A percentile compares a stretch with the other conserved stretches of the same genome.
These are phyloP conservation scores for Aspergillus egyptiacus DNA, from an alignment of 495 filamentous ascomycete species.

Conservation along the genomic window DNA sequence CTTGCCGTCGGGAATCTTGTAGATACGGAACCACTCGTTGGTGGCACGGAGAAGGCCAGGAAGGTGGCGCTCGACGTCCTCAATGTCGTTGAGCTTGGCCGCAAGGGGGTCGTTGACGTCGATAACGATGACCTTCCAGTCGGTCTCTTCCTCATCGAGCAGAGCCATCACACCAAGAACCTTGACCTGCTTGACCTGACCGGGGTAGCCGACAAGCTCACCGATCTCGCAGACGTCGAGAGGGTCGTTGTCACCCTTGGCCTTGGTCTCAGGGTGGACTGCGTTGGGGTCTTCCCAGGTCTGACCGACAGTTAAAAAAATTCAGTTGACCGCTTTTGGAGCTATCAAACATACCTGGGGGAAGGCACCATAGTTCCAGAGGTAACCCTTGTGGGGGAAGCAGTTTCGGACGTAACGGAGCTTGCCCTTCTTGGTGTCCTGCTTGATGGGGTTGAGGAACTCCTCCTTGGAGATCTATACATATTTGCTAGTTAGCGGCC, in stretches of 20 bases:
- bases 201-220: conserved; percentile 89
- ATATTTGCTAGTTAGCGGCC: conserved; percentile 7
- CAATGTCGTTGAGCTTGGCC: conserved; percentile 93
- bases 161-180: conserved; percentile 98
- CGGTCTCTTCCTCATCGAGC: conserved; percentile 98
- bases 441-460: conserved; percentile 95
- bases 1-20: conserved; percentile 99
- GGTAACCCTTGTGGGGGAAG: conserved; percentile 99
- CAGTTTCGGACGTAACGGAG: conserved; percentile 98
- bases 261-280: conserved; percentile 97
- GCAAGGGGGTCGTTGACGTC: conserved; percentile 97
- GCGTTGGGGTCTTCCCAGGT: conserved; percentile 99
- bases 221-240: conserved; percentile 99
- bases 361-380: conserved; percentile 99
- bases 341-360: conserved; percentile 62
- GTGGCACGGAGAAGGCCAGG: conserved; percentile 94
- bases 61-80: conserved; percentile 98
- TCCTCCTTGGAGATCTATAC: conserved; percentile 88
- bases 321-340: not conserved
- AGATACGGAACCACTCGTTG: conserved; percentile 99
- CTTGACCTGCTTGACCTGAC: conserved; percentile 99
- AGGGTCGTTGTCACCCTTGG: conserved; percentile 99
- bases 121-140: conserved; percentile 99
- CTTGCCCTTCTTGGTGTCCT: conserved; percentile 50
- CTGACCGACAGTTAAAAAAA: conserved; percentile 37